These are phyloP conservation scores for Blastobotrys persicus DNA, from an alignment of 1,139 yeast genomes.

Conservation along the genomic window DNA sequence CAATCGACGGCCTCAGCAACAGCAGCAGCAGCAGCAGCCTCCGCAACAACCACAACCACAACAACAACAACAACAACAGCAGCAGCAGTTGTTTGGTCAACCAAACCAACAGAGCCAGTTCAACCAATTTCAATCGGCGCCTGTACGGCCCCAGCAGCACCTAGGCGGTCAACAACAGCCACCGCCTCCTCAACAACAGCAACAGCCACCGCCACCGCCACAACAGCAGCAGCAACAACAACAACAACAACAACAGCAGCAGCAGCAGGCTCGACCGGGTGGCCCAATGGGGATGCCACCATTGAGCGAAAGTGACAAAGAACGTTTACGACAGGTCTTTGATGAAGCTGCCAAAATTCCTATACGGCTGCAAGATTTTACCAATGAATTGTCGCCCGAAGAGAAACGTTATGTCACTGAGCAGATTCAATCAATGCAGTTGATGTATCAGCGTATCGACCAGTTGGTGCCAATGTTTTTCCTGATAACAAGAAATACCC, in stretches of 20 bases:
- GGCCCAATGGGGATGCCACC: slow-evolving; percentile 12
- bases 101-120: slow-evolving; percentile 14
- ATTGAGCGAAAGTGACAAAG: slow-evolving; percentile 46
- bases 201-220: slow-evolving; percentile 24
- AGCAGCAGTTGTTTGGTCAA: slow-evolving; percentile 18
- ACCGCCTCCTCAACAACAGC: no score
- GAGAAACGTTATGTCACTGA: slow-evolving; percentile 65
- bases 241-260: slow-evolving; percentile 27
- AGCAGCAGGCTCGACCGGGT: slow-evolving; percentile 19
- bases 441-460: slow-evolving; percentile 67
- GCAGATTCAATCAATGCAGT: slow-evolving; percentile 55
- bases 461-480: slow-evolving; percentile 75
- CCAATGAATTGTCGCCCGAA: slow-evolving; percentile 55
- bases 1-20: slow-evolving; percentile 21
- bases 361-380: slow-evolving; percentile 63
- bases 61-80: slow-evolving; percentile 16
- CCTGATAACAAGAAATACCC: slow-evolving; percentile 67
- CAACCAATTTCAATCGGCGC: slow-evolving; percentile 21
- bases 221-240: slow-evolving; percentile 28
- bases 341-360: slow-evolving; percentile 69
- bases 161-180: slow-evolving; percentile 12
- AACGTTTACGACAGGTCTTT: slow-evolving; percentile 57
- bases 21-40: slow-evolving; percentile 22
- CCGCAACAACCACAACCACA: slow-evolving; percentile 16
- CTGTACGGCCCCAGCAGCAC: slow-evolving; percentile 26